A percentile compares a stretch with the other conserved stretches of the same genome.
These are phyloP conservation scores for Nasturtium officinale DNA, from an alignment of 345 rosid genomes.

Conservation along the genomic window DNA sequence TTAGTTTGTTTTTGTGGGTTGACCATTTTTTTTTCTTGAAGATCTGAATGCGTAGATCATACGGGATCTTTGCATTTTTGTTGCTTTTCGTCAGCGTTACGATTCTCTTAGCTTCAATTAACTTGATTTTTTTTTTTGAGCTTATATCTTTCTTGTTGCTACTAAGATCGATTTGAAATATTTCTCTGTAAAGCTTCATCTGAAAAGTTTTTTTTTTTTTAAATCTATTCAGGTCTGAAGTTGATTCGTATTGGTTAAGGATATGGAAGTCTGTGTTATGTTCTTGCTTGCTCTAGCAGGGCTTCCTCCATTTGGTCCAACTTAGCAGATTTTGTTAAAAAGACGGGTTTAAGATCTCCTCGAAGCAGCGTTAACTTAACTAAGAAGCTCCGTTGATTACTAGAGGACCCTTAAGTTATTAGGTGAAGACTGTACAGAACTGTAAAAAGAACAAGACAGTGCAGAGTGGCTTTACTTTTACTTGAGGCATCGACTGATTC, in stretches of 20 bases:
- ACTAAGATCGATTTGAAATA: slow-evolving; percentile 9
- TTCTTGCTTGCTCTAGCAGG: slow-evolving; percentile 38
- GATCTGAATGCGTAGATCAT: slow-evolving; percentile 43
- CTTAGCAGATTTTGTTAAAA: slow-evolving; percentile 20
- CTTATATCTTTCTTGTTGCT: background rate
- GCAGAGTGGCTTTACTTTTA: slow-evolving; percentile 19
- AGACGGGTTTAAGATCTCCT: background rate
- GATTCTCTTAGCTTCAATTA: slow-evolving; percentile 29
- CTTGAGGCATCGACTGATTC: slow-evolving; percentile 23
- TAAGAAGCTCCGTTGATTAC: slow-evolving; percentile 18
- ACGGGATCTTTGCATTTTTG: slow-evolving; percentile 39
- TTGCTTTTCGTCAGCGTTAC: slow-evolving; percentile 41
- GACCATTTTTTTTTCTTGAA: slow-evolving; percentile 39
- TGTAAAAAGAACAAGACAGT: slow-evolving; percentile 20
- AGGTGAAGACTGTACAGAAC: slow-evolving; percentile 28
- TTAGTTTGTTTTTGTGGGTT: slow-evolving; percentile 16
- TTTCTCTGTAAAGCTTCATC: background rate
- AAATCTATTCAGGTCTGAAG: slow-evolving; percentile 21
- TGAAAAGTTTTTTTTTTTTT: background rate
- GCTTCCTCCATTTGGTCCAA: slow-evolving; percentile 43
- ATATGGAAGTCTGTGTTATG: slow-evolving; percentile 36
- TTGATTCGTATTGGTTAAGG: slow-evolving; percentile 19
- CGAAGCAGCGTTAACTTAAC: slow-evolving; percentile 26
- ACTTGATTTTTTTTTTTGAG: slow-evolving; percentile 16
- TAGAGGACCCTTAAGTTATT: slow-evolving; percentile 26